Conservation (phyloP, 139 green algal species). For the Auxenochlorella pyrenoidosa region DNA sequence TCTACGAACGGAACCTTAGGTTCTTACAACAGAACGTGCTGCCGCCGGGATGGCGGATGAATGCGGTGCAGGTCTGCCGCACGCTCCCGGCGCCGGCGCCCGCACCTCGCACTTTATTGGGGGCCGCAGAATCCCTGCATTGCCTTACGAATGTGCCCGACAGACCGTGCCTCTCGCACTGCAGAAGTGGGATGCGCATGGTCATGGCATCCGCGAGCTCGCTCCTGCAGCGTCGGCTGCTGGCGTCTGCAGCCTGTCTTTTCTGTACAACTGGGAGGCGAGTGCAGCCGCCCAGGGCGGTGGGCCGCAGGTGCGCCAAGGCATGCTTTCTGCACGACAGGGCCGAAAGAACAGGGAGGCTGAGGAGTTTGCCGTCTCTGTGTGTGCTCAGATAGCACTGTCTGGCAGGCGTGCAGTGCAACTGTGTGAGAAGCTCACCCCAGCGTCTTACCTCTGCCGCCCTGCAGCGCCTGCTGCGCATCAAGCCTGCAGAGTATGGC, state of each 20-base stretch:
- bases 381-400: no score
- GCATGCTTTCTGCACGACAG: no score
- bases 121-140: no score
- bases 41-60: not conserved
- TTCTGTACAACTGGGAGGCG: constrained; percentile 1
- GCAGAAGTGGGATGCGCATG: constrained; percentile 6
- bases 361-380: no score
- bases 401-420: no score
- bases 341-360: no score
- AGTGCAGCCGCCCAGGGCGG: not conserved
- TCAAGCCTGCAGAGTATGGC: not conserved
- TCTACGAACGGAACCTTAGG: no score
- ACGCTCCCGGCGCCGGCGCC: not conserved
- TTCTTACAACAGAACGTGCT: no score
- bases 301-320: not conserved
- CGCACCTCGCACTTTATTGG: not conserved
- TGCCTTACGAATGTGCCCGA: no score
- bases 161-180: no score
- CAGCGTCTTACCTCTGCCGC: no score
- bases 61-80: not conserved
- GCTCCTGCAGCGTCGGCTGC: not conserved
- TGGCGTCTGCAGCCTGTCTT: not conserved
- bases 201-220: not conserved
- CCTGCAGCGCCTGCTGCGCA: constrained; percentile 1
- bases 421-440: no score